These are phyloP conservation scores for Hypoxylon sp. DNA, from an alignment of 2,329 filamentous ascomycete species.

Conservation along the genomic window DNA sequence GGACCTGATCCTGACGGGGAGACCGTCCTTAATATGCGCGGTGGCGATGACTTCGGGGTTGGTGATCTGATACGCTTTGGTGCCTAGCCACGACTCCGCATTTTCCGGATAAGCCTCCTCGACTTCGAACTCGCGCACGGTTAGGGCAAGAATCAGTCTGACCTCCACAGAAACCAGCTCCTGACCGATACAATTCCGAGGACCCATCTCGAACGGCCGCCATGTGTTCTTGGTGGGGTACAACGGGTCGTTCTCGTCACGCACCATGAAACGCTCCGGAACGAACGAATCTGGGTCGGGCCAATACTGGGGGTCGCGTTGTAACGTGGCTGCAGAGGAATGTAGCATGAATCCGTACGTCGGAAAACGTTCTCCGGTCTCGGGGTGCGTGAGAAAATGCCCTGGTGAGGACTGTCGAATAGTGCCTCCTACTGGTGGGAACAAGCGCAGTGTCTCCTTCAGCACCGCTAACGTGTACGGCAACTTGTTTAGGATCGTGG, in stretches of 20 bases:
- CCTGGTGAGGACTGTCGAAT: conserved; percentile 54
- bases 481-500: conserved; percentile 62
- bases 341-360: conserved; percentile 54
- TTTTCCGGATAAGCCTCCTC: conserved; percentile 55
- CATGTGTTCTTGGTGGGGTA: conserved; percentile 60
- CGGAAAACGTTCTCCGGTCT: conserved; percentile 57
- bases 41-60: conserved; percentile 32
- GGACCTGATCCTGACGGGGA: conserved; percentile 42
- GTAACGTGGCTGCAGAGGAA: conserved; percentile 43
- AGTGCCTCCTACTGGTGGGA: conserved; percentile 59
- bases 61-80: conserved; percentile 48
- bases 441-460: conserved; percentile 66
- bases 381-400: conserved; percentile 57
- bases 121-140: conserved; percentile 64
- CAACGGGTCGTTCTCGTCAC: conserved; percentile 49
- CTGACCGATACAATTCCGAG: conserved; percentile 68
- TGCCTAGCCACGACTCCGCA: conserved; percentile 51
- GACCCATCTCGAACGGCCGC: conserved; percentile 66
- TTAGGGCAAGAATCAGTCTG: conserved; percentile 63
- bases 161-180: conserved; percentile 66
- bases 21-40: conserved; percentile 45
- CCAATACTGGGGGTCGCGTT: conserved; percentile 55
- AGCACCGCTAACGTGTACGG: conserved; percentile 65
- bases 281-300: conserved; percentile 55
- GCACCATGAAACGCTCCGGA: conserved; percentile 58